Percentiles rank a stretch among this genome's conserved stretches.
Evolutionary conservation across 805 yeast genomes (phyloP).

Genomic region (Kazachstania psychrophila): DNA sequence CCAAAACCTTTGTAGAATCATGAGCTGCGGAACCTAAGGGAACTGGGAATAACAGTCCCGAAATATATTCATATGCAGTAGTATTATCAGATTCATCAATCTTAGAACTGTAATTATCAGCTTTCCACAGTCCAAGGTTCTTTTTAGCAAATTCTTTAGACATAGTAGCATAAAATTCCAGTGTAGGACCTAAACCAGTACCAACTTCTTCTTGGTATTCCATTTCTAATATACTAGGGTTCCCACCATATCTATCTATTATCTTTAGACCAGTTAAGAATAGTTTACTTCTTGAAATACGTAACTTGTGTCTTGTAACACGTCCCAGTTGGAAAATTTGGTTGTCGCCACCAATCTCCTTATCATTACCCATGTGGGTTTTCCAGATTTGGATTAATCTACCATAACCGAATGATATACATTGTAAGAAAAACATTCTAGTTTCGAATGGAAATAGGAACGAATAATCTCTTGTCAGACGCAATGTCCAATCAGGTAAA

Average conservation of each 20-base stretch:
- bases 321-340: constrained; percentile 51
- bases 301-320: constrained; percentile 66
- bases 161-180: constrained; percentile 80
- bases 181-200: constrained; percentile 93
- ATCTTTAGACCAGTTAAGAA: constrained; percentile 74
- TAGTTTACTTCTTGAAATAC: constrained; percentile 61
- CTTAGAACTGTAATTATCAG: constrained; percentile 18
- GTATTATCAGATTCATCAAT: constrained; percentile 15
- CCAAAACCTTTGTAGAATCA: constrained; percentile 36
- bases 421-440: constrained; percentile 65
- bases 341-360: constrained; percentile 23
- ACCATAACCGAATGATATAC: constrained; percentile 87
- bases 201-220: constrained; percentile 89
- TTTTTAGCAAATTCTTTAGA: constrained; percentile 62
- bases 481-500: constrained; percentile 76
- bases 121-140: constrained; percentile 62
- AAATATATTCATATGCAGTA: constrained; percentile 19
- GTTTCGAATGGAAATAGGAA: constrained; percentile 81
- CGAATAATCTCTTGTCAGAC: constrained; percentile 63
- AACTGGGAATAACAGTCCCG: constrained; percentile 62
- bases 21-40: constrained; percentile 38
- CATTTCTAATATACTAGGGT: constrained; percentile 77
- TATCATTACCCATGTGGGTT: constrained; percentile 34
- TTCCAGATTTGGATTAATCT: constrained; percentile 76
- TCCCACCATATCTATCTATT: constrained; percentile 61